Evolutionary conservation across 768 basidiomycete species (phyloP).

Genomic region (Psilocybe azurescens): DNA sequence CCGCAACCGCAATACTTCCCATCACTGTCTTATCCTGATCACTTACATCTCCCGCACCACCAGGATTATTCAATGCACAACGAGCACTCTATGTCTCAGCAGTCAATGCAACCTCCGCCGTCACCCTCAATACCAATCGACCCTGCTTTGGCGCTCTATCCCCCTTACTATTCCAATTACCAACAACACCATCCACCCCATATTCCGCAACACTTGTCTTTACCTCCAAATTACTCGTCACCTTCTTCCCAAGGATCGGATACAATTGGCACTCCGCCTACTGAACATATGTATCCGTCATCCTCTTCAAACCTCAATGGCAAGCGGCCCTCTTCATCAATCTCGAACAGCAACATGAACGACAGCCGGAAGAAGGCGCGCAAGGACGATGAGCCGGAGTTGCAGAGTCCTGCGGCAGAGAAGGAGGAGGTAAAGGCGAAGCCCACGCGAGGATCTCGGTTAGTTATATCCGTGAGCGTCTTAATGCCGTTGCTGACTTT

Average conservation of each 20-base stretch:
- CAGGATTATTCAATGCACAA: constrained; percentile 43
- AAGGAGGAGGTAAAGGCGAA: constrained; percentile 78
- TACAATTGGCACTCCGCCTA: constrained; percentile 73
- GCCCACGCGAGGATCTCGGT: constrained; percentile 88
- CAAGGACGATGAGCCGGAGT: constrained; percentile 60
- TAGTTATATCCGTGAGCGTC: constrained; percentile 22
- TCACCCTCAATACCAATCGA: constrained; percentile 72
- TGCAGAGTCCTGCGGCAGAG: constrained; percentile 56
- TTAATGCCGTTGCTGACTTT: constrained; percentile 18
- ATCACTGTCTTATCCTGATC: constrained; percentile 31
- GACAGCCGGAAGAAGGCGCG: constrained; percentile 64
- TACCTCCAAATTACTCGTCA: constrained; percentile 69
- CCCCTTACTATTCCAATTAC: constrained; percentile 67
- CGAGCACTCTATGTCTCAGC: constrained; percentile 42
- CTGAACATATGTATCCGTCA: constrained; percentile 61
- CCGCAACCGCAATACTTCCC: constrained; percentile 33
- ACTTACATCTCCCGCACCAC: constrained; percentile 31
- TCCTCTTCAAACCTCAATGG: constrained; percentile 59
- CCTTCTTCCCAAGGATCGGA: constrained; percentile 85
- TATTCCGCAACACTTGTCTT: constrained; percentile 58
- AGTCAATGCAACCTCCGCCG: constrained; percentile 57
- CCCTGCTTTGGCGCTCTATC: constrained; percentile 70
- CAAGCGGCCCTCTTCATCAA: constrained; percentile 67
- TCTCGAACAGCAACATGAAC: constrained; percentile 38
- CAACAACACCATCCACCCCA: constrained; percentile 49